Conservation (phyloP, 441 rosid genomes). For the Daphne laureola region DNA sequence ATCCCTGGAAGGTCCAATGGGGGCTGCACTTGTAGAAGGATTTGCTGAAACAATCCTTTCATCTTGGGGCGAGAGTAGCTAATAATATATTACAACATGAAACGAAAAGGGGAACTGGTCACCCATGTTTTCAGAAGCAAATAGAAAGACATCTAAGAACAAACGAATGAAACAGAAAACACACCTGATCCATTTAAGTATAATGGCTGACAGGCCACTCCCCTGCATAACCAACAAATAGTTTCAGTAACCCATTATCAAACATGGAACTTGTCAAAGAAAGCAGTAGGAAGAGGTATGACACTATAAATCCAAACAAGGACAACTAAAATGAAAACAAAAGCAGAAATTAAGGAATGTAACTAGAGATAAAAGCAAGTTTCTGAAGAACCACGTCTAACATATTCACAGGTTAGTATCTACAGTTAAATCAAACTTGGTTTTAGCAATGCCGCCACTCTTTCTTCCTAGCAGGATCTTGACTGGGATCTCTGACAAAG, state of each 20-base stretch:
- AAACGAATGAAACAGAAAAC: conserved; percentile 6
- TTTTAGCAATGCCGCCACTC: no score
- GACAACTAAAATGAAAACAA: no score
- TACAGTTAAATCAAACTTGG: no score
- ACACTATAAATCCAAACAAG: no score
- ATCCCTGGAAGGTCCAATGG: conserved; percentile 26
- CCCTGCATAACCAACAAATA: conserved; percentile 34
- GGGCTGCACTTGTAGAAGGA: conserved; percentile 43
- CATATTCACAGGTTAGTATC: no score
- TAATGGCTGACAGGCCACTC: conserved; percentile 30
- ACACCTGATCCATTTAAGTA: conserved; percentile 40
- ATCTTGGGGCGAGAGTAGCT: conserved; percentile 41
- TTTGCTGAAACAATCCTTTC: conserved; percentile 48
- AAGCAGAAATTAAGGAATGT: no score
- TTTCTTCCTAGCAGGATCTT: no score
- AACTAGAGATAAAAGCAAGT: no score
- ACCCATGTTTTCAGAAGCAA: conserved; percentile 6
- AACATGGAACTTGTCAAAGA: not conserved
- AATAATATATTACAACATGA: conserved; percentile 27
- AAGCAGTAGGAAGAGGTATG: no score
- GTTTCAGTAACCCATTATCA: conserved; percentile 3
- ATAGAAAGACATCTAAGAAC: not conserved
- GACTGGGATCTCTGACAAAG: no score
- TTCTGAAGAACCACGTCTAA: no score
- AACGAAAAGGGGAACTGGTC: conserved; percentile 13